phyloP scores from a whole-genome alignment of 345 rosid species.

The Geranium rotundifolium region DNA sequence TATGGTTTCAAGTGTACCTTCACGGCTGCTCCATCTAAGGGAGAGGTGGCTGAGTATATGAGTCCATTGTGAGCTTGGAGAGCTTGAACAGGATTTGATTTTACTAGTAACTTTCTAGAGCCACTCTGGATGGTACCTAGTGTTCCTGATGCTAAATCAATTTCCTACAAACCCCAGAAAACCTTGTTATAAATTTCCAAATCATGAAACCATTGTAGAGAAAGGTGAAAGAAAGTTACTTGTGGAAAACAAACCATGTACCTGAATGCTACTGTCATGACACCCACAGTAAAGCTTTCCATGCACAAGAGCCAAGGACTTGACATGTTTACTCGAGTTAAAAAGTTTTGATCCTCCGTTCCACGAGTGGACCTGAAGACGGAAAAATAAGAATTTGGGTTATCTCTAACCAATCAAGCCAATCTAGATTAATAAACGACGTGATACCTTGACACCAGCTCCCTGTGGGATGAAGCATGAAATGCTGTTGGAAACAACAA shows the following conservation, averaged over 20 bases:
- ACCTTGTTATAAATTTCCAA: neutral
- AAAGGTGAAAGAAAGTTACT: neutral
- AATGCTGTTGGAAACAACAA: slow-evolving; percentile 34
- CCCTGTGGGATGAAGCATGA: slow-evolving; percentile 65
- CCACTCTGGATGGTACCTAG: slow-evolving; percentile 40
- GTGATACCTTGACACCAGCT: slow-evolving; percentile 53
- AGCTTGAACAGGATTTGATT: slow-evolving; percentile 40
- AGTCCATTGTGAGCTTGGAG: slow-evolving; percentile 38
- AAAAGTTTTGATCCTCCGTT: slow-evolving; percentile 44
- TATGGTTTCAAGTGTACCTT: slow-evolving; percentile 26
- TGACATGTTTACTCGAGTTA: slow-evolving; percentile 33
- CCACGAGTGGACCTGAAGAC: slow-evolving; percentile 48
- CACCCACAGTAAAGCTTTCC: slow-evolving; percentile 66
- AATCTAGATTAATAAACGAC: neutral
- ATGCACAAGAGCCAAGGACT: slow-evolving; percentile 40
- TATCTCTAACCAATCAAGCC: neutral
- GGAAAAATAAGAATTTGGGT: neutral
- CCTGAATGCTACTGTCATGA: slow-evolving; percentile 62
- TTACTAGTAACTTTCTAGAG: slow-evolving; percentile 44
- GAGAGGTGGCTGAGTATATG: slow-evolving; percentile 44
- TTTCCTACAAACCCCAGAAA: slow-evolving; percentile 31
- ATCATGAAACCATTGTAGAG: neutral
- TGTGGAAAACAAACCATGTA: slow-evolving; percentile 5
- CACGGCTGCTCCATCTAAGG: slow-evolving; percentile 44
- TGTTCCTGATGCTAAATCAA: slow-evolving; percentile 62